Percentiles rank a stretch among this genome's conserved stretches.
phyloP scores from a whole-genome alignment of 2,329 filamentous ascomycete species.

The Hymenoscyphus albidus region DNA sequence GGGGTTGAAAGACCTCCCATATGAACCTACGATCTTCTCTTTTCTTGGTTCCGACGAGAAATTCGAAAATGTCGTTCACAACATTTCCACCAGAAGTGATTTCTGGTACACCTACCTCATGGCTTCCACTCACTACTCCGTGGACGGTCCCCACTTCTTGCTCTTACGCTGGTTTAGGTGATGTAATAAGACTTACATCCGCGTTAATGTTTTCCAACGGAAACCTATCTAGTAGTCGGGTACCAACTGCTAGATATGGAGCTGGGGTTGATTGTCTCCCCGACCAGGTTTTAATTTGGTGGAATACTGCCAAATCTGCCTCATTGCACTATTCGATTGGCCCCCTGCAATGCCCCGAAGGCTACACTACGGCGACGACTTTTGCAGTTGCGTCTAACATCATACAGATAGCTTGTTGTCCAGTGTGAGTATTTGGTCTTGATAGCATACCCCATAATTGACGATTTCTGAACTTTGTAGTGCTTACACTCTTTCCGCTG shows the following conservation, averaged over 20 bases:
- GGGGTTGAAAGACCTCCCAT: neutral
- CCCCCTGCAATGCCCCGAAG: neutral
- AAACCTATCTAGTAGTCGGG: no score
- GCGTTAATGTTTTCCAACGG: neutral
- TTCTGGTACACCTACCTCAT: conserved; percentile 1
- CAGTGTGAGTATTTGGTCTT: neutral
- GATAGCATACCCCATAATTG: neutral
- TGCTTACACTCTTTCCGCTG: neutral
- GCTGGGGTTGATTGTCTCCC: neutral
- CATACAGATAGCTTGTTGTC: neutral
- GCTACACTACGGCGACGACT: neutral
- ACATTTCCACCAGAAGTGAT: neutral
- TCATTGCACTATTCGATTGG: neutral
- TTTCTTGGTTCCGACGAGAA: neutral
- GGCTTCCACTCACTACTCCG: neutral
- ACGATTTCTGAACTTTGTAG: neutral
- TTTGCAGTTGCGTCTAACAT: neutral
- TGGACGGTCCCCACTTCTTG: neutral
- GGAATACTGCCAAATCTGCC: neutral
- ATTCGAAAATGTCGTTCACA: neutral
- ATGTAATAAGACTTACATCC: neutral
- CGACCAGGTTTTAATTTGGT: neutral
- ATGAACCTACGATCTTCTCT: neutral
- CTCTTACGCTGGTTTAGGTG: neutral
- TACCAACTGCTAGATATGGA: no score